Evolutionary conservation across 2,329 filamentous ascomycete genomes (phyloP).

Genomic region (Hymenoscyphus scutula): DNA sequence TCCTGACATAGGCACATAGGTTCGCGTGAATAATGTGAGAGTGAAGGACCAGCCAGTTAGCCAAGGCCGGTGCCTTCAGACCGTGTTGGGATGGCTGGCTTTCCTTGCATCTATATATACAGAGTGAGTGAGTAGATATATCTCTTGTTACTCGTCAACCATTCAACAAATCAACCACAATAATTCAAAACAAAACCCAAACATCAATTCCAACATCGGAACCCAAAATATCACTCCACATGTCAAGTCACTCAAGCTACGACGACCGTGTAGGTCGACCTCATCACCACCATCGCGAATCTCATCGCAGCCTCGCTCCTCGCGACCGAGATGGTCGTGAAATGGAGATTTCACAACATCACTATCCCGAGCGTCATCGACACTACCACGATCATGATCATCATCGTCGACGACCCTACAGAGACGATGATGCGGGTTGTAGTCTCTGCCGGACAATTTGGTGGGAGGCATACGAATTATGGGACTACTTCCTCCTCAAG

Average conservation of each 20-base stretch:
- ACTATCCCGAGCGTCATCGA: background rate
- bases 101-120: background rate
- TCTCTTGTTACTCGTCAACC: background rate
- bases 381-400: background rate
- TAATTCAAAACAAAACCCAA: background rate
- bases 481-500: slow-evolving; percentile 9
- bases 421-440: slow-evolving; percentile 2
- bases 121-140: background rate
- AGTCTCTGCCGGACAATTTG: slow-evolving; percentile 6
- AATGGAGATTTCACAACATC: too few relatives aligned
- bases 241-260: background rate
- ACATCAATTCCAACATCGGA: background rate
- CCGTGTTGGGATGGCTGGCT: too few relatives aligned
- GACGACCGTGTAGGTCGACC: background rate
- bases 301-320: background rate
- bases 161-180: background rate
- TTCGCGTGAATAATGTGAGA: background rate
- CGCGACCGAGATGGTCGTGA: background rate
- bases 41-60: too few relatives aligned
- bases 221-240: background rate
- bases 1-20: background rate
- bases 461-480: slow-evolving; percentile 14
- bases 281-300: background rate
- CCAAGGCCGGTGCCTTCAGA: background rate
- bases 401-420: background rate